These are phyloP conservation scores for Rhodamnia rubescens DNA, from an alignment of 345 rosid species.

Conservation along the genomic window DNA sequence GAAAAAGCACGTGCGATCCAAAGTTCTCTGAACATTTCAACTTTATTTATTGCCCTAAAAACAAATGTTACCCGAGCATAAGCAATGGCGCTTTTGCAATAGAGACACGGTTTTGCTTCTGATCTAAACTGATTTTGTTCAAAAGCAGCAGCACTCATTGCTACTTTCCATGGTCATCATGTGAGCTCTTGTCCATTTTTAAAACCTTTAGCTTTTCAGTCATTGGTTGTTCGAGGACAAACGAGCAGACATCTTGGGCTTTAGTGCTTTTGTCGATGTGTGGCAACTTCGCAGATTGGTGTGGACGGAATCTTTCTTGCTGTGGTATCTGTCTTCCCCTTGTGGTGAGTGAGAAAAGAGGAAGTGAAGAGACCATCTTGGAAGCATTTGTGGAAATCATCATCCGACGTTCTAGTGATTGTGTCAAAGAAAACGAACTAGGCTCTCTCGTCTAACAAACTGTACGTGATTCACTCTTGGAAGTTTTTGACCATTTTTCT, in stretches of 20 bases:
- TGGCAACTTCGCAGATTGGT: not conserved
- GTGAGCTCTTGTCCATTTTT: not conserved
- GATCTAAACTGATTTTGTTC: not conserved
- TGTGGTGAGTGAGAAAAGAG: not conserved
- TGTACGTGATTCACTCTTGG: not conserved
- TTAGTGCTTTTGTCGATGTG: not conserved
- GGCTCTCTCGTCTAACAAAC: not conserved
- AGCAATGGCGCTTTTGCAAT: not conserved
- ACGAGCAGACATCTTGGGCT: not conserved
- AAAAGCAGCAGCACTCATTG: not conserved
- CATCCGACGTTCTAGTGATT: not conserved
- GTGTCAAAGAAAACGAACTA: not conserved
- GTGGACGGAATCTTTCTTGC: not conserved
- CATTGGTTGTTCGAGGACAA: not conserved
- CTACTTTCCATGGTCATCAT: not conserved
- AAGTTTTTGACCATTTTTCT: not conserved
- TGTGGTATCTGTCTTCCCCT: not conserved
- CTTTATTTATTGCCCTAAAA: not conserved
- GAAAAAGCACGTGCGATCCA: not conserved
- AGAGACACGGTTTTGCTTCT: not conserved
- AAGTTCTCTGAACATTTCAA: not conserved
- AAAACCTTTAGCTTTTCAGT: not conserved
- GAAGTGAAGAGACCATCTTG: not conserved
- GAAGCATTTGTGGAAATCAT: not conserved
- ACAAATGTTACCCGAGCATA: not conserved